These are phyloP conservation scores for Lichenothelia convexa DNA, from an alignment of 495 filamentous ascomycete species.

Conservation along the genomic window DNA sequence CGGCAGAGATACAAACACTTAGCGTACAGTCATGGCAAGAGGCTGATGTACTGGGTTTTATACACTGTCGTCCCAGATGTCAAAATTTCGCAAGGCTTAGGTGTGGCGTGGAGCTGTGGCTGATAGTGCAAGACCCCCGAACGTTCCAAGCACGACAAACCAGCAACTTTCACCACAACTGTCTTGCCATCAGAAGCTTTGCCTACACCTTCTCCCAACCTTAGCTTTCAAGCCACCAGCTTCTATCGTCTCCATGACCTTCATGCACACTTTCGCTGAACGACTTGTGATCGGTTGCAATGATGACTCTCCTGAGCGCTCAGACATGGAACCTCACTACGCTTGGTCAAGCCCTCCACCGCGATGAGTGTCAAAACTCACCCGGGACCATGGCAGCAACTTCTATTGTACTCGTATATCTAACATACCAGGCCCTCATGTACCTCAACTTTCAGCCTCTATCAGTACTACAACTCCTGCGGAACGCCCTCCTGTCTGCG, in stretches of 20 bases:
- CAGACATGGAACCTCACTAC: no score
- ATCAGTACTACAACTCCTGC: slow-evolving; percentile 28
- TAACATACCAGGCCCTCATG: slow-evolving; percentile 5
- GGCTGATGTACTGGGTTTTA: no score
- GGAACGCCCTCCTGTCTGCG: slow-evolving; percentile 43
- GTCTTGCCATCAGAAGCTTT: not conserved
- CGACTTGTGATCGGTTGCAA: no score
- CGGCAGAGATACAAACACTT: no score
- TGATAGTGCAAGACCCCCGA: no score
- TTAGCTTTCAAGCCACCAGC: not conserved
- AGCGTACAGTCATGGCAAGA: no score
- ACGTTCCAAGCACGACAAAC: no score
- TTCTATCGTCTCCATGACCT: not conserved
- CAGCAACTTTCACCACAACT: not conserved
- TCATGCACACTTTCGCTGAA: not conserved
- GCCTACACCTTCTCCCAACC: not conserved
- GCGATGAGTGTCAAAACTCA: not conserved
- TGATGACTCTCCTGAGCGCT: no score
- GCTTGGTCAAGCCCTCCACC: no score
- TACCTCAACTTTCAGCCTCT: slow-evolving; percentile 11
- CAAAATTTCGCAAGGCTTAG: no score
- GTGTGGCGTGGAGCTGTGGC: no score
- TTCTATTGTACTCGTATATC: slow-evolving; percentile 4
- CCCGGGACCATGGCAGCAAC: slow-evolving; percentile 2
- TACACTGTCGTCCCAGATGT: no score